Evolutionary conservation across 1,139 yeast species (phyloP), one percentile per base, ranked within the genome.

Genomic region (Scheffersomyces cryptocercus): DNA sequence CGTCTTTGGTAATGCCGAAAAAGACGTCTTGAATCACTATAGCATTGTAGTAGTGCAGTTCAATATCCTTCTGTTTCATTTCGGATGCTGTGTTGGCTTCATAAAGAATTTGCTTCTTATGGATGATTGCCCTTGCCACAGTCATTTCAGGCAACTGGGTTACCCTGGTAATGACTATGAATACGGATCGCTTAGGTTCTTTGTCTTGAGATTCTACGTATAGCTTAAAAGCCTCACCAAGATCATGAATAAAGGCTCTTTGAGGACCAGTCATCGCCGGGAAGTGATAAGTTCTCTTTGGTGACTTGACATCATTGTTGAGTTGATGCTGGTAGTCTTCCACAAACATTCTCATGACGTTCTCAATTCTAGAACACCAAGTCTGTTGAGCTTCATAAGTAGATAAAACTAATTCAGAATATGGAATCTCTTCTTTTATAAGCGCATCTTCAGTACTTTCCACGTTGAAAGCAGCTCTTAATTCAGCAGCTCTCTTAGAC

Each of bases 101-200:
- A 14, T 51, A 50, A 29, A 58, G 61, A 31, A 65, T 59, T 41
- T 64, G 75, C 37, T 68, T 67, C 43, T 68, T 65, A 30, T 61
- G 44, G 15, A 49, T 56, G 7, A 65, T 41, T 0, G 67, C 67
- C 15, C 60, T 61, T 20, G 53, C 56, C n/a, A 74, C 60, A 3
- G 64, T 58, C 35, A 59, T 43, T 2, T 49, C 39, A 2, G 78
- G 77, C 3, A 60, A 50, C 3, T 47, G 52, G 0, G 81, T 49
- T 45, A 59, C 58, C 38, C 72, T 67, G 2, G 72, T 65, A 8
- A 73, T 56, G 44, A 77, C 79, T 11, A 89, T 72, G 48, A 79
- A 84, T 0, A 88, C 91, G 11, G 85, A 79, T 50, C 96, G 65
- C 44, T 81, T 74, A 0, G 97, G 96, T 51, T 88, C 97, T 2